Conservation (phyloP, 31 red algal genomes). For the Porphyra umbilicalis region DNA sequence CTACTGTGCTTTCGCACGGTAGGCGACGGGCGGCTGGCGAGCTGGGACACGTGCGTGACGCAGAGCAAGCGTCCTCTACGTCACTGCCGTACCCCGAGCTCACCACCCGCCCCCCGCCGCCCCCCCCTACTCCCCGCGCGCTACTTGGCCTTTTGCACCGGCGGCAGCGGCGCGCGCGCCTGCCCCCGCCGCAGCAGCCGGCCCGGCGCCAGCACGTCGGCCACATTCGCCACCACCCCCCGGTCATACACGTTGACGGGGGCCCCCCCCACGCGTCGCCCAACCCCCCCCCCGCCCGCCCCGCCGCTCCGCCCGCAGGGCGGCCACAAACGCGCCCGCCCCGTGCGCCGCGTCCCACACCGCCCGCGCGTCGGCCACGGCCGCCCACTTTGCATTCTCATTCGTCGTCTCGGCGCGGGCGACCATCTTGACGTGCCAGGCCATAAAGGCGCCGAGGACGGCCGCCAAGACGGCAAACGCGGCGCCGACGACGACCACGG, state of each 20-base stretch:
- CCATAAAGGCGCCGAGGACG: slow-evolving; percentile 19
- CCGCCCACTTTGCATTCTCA: slow-evolving; percentile 45
- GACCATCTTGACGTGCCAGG: slow-evolving; percentile 45
- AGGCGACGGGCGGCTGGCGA: too few species aligned
- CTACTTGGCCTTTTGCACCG: background rate
- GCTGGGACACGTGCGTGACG: too few species aligned
- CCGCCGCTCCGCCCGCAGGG: background rate
- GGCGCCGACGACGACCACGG: slow-evolving; percentile 14
- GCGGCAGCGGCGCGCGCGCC: background rate
- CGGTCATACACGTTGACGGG: background rate
- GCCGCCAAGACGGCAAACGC: slow-evolving; percentile 23
- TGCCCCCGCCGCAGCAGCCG: background rate
- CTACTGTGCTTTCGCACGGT: too few species aligned
- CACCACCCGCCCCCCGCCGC: background rate
- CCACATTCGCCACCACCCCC: background rate
- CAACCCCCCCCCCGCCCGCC: background rate
- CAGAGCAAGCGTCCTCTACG: too few species aligned
- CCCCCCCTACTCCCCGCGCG: background rate
- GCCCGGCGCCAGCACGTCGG: background rate
- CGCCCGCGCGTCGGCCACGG: background rate
- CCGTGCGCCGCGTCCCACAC: background rate
- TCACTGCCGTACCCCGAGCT: too few species aligned
- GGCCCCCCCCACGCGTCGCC: background rate
- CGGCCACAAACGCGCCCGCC: background rate
- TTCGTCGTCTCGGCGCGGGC: slow-evolving; percentile 36